A percentile compares a stretch with the other conserved stretches of the same genome.
These are phyloP conservation scores for Suhomyces chickasaworum DNA, from an alignment of 1,139 yeast species.

Conservation along the genomic window DNA sequence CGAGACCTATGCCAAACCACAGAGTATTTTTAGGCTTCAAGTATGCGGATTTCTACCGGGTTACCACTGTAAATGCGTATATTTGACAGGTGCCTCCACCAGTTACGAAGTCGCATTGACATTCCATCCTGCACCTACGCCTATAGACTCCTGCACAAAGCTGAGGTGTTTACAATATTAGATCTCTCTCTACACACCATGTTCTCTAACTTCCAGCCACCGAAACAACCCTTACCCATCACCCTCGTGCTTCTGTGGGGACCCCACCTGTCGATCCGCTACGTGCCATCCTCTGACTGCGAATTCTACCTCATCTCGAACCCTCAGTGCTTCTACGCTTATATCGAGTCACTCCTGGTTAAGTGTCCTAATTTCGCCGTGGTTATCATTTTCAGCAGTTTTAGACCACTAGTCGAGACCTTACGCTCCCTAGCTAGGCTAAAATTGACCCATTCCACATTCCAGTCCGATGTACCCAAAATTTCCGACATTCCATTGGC, in stretches of 20 bases:
- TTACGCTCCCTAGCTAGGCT: conserved; percentile 16
- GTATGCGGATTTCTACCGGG: not conserved
- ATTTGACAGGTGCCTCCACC: not conserved
- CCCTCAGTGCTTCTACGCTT: conserved; percentile 22
- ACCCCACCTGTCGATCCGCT: conserved; percentile 8
- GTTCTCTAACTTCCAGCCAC: conserved; percentile 5
- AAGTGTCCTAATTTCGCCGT: conserved; percentile 15
- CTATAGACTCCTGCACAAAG: not conserved
- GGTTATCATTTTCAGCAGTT: conserved; percentile 18
- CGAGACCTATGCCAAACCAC: no score
- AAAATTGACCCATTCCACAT: not conserved
- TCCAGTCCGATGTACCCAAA: conserved; percentile 2
- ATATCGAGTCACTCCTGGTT: conserved; percentile 20
- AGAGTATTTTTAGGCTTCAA: no score
- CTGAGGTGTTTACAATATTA: not conserved
- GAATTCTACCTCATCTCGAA: conserved; percentile 29
- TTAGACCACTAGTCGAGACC: conserved; percentile 19
- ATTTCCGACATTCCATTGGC: conserved; percentile 25
- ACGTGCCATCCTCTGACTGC: not conserved
- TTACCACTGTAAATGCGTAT: not conserved
- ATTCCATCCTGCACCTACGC: not conserved
- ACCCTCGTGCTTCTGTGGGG: conserved; percentile 10
- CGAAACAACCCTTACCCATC: not conserved
- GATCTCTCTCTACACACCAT: not conserved
- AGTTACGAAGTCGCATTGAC: not conserved